Conservation (phyloP, 768 basidiomycete genomes). For the Suillus plorans region DNA sequence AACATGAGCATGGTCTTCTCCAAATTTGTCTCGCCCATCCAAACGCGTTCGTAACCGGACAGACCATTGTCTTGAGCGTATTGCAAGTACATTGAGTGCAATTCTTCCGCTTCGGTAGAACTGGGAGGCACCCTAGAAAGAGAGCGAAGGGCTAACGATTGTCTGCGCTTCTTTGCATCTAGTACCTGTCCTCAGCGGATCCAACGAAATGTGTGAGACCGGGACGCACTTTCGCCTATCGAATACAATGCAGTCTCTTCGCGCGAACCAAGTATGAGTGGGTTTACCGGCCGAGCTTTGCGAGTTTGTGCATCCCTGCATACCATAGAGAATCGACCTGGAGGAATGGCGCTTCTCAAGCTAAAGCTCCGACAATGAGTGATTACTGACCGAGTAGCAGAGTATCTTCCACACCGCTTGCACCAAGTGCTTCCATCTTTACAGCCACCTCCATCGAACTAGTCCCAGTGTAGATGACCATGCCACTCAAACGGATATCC, state of each 20-base stretch:
- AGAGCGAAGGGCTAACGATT: constrained; percentile 52
- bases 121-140: constrained; percentile 74
- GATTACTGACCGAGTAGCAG: constrained; percentile 52
- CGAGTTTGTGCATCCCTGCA: constrained; percentile 71
- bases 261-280: constrained; percentile 53
- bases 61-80: constrained; percentile 44
- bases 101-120: constrained; percentile 60
- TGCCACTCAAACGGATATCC: constrained; percentile 74
- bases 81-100: constrained; percentile 70
- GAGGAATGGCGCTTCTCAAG: background rate
- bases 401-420: constrained; percentile 53
- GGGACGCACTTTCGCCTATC: constrained; percentile 66
- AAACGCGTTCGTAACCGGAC: constrained; percentile 48
- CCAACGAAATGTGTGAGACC: background rate
- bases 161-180: constrained; percentile 65
- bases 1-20: constrained; percentile 79
- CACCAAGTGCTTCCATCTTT: constrained; percentile 69
- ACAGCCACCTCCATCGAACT: constrained; percentile 87
- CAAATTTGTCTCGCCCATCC: constrained; percentile 72
- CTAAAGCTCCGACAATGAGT: constrained; percentile 11
- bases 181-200: background rate
- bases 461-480: constrained; percentile 75
- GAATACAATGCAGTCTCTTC: constrained; percentile 63
- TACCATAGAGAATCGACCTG: constrained; percentile 93
- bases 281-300: constrained; percentile 62